Percentiles rank a stretch among this genome's conserved stretches.
phyloP scores from a whole-genome alignment of 2,329 filamentous ascomycete genomes.

The Neurospora sp. region DNA sequence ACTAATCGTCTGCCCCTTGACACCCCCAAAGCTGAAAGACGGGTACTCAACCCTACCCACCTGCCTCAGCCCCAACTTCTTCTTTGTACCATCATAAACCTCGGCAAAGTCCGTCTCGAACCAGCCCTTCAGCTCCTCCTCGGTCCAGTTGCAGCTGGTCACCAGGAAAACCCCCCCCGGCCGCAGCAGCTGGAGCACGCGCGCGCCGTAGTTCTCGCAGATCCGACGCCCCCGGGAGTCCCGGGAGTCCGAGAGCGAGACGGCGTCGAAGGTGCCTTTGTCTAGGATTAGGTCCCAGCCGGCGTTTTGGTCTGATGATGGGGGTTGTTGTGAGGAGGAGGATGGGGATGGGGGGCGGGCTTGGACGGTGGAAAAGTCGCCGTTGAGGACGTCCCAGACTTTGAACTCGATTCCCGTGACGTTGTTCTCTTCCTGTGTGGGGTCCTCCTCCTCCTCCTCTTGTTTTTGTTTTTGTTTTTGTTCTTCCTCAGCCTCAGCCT shows the following conservation, averaged over 20 bases:
- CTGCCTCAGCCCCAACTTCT: slow-evolving; percentile 40
- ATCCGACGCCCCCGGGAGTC: slow-evolving; percentile 46
- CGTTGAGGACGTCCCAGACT: slow-evolving; percentile 55
- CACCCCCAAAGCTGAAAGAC: slow-evolving; percentile 81
- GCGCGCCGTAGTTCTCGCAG: slow-evolving; percentile 65
- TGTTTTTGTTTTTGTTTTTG: slow-evolving; percentile 12
- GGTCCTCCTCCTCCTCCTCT: slow-evolving; percentile 5
- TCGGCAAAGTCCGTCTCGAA: slow-evolving; percentile 43
- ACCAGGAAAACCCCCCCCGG: slow-evolving; percentile 67
- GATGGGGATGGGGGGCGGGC: slow-evolving; percentile 4
- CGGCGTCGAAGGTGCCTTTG: slow-evolving; percentile 96
- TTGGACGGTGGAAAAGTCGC: slow-evolving; percentile 28
- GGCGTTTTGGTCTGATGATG: slow-evolving; percentile 9
- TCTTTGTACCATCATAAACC: slow-evolving; percentile 14
- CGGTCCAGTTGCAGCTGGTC: slow-evolving; percentile 98
- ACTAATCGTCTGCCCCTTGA: slow-evolving; percentile 80
- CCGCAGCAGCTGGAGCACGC: slow-evolving; percentile 59
- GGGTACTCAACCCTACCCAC: slow-evolving; percentile 69
- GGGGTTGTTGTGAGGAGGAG: not conserved
- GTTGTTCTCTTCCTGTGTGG: slow-evolving; percentile 10
- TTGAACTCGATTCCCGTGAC: slow-evolving; percentile 30
- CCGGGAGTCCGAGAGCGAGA: slow-evolving; percentile 59
- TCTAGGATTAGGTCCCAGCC: slow-evolving; percentile 92
- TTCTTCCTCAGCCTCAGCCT: slow-evolving; percentile 2
- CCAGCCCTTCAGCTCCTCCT: slow-evolving; percentile 73